phyloP scores from a whole-genome alignment of 331 rosid species.

The Acacia concinna region DNA sequence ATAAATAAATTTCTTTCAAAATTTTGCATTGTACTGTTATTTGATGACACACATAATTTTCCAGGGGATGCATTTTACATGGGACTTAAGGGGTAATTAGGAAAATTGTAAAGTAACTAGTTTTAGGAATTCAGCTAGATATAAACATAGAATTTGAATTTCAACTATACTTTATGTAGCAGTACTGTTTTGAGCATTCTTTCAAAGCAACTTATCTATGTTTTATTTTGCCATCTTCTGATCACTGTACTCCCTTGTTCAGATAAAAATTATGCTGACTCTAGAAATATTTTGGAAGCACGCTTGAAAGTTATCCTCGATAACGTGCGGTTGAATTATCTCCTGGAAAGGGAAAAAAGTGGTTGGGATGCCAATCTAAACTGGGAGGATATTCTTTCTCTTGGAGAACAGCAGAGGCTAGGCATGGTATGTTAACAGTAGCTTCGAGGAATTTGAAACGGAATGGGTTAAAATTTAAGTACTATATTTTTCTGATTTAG shows the following conservation, averaged over 20 bases:
- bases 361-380: conserved; percentile 92
- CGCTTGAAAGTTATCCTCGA: conserved; percentile 73
- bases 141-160: too few species aligned
- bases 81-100: not conserved
- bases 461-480: conserved; percentile 24
- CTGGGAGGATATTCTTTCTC: conserved; percentile 94
- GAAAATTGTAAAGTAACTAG: too few species aligned
- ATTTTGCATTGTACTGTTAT: too few species aligned
- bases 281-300: conserved; percentile 52
- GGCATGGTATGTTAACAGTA: conserved; percentile 76
- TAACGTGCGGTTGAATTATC: conserved; percentile 87
- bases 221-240: conserved; percentile 23
- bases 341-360: conserved; percentile 72
- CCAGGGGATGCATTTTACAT: too few species aligned
- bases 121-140: too few species aligned
- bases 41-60: too few species aligned
- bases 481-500: not conserved
- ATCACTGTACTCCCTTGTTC: conserved; percentile 37
- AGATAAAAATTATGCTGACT: conserved; percentile 50
- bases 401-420: conserved; percentile 97
- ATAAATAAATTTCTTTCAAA: too few species aligned
- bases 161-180: too few species aligned
- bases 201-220: not conserved
- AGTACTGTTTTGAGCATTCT: too few species aligned
- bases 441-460: not conserved